Base-by-base conservation (phyloP, 2,329 filamentous ascomycete species). In the Aspergillus bombycis region DNA sequence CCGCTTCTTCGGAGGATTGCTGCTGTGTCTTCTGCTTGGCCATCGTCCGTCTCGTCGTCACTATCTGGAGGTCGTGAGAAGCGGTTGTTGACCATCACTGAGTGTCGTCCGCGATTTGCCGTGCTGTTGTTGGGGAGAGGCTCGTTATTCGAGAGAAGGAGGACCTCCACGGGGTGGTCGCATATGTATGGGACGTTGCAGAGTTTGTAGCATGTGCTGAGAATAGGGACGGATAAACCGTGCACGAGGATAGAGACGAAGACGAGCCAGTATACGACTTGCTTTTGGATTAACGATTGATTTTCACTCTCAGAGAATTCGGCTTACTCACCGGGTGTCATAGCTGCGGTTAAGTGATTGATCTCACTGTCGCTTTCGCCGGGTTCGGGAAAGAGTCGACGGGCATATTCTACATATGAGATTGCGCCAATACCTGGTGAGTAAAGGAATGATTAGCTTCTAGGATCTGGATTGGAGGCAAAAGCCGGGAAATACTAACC, bases 261-360 rank as follows among this genome's bases (percentile, higher is more conserved):
- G 0, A 82, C 80, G 4, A 82, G 76, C 73, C 76, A 82, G 66
- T 82, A 83, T 2, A 82, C 81, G 7, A 81, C 78, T 77, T 46
- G 52, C 4, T 55, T 38, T 19, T 16, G 0, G n/a, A 26, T 36
- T 11, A 21, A 19, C 0, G 3, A 10, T 2, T 55, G 30, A 9
- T 38, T 28, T 0, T 57, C n/a, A 8, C 12, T 41, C 23, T 11
- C 9, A 21, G 12, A 12, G 53, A 21, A 8, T 2, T 21, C 3
- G 48, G 28, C 14, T 11, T 26, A 56, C 69, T 58, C 70, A 77
- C 76, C 72, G 41, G 80, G 80, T 2, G 73, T 67, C 74, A 83
- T 81, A 10, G 77, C 75, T 6, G 70, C 69, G 2, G 77, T 76
- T 21, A 83, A 64, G 34, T 77, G 70, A 38, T 81, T 80, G 64